A percentile compares a stretch with the other conserved stretches of the same genome.
These are phyloP conservation scores for Xenosphaeropsis pyriputrescens DNA, from an alignment of 2,329 filamentous ascomycete species.

Conservation along the genomic window DNA sequence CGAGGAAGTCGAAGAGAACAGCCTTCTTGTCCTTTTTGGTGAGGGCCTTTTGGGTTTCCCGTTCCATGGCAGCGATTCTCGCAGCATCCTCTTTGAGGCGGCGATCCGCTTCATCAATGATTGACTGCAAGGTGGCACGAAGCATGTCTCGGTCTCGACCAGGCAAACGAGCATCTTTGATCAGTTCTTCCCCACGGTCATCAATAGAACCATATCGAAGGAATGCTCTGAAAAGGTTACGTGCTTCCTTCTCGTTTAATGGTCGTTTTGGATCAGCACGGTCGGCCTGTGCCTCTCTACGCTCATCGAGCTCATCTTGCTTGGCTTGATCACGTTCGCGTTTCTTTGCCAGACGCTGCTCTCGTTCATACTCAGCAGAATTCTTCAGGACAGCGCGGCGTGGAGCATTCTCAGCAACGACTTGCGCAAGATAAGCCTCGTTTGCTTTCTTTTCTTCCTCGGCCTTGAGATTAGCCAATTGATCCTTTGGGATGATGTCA, in stretches of 20 bases:
- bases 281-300: conserved; percentile 59
- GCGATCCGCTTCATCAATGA: conserved; percentile 53
- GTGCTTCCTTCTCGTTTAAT: conserved; percentile 81
- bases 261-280: conserved; percentile 77
- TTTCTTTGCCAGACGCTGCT: conserved; percentile 51
- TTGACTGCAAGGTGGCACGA: conserved; percentile 52
- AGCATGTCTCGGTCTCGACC: conserved; percentile 76
- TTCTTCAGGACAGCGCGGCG: conserved; percentile 54
- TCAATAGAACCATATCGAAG: conserved; percentile 84
- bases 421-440: conserved; percentile 66
- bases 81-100: conserved; percentile 62
- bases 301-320: conserved; percentile 50
- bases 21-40: conserved; percentile 98
- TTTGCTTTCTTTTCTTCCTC: conserved; percentile 78
- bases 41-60: conserved; percentile 58
- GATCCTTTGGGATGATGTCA: conserved; percentile 90
- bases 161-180: conserved; percentile 71
- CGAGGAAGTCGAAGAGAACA: conserved; percentile 85
- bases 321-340: conserved; percentile 49
- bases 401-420: conserved; percentile 75
- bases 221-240: conserved; percentile 81
- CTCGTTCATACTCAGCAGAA: conserved; percentile 41
- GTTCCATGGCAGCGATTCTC: conserved; percentile 48
- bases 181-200: conserved; percentile 74
- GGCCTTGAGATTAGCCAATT: conserved; percentile 76